phyloP scores from a whole-genome alignment of 1,284 basidiomycete genomes.

The Cutaneotrichosporon sp. region DNA sequence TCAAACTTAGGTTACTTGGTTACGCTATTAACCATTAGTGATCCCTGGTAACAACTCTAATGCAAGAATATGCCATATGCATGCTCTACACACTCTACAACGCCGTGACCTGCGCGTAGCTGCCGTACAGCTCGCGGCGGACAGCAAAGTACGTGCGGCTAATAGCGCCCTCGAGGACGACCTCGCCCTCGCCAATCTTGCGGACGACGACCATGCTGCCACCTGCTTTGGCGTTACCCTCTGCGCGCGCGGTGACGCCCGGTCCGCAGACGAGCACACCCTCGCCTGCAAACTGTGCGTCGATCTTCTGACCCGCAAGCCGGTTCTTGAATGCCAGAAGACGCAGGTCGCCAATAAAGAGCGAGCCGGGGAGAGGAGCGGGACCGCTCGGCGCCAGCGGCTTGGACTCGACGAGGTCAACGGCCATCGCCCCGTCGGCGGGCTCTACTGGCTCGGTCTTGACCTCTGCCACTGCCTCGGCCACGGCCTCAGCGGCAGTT shows the following conservation, averaged over 20 bases:
- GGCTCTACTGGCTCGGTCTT: slow-evolving; percentile 12
- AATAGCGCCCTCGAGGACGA: slow-evolving; percentile 80
- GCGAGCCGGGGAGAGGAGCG: slow-evolving; percentile 73
- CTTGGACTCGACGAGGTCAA: neutral
- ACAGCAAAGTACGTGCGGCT: slow-evolving; percentile 85
- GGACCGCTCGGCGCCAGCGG: slow-evolving; percentile 48
- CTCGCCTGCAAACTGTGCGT: slow-evolving; percentile 87
- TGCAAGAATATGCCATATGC: neutral
- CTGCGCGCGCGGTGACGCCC: slow-evolving; percentile 50
- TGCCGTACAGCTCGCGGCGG: slow-evolving; percentile 75
- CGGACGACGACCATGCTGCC: slow-evolving; percentile 76
- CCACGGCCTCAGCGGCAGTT: neutral
- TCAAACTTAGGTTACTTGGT: too few species aligned
- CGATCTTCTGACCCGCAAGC: slow-evolving; percentile 66
- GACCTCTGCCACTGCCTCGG: slow-evolving; percentile 4
- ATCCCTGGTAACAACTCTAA: too few species aligned
- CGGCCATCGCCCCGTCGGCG: neutral
- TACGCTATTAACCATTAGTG: too few species aligned
- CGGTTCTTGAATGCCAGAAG: slow-evolving; percentile 76
- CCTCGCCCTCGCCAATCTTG: slow-evolving; percentile 73
- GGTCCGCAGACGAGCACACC: slow-evolving; percentile 86
- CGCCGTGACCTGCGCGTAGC: slow-evolving; percentile 73
- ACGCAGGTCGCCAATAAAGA: slow-evolving; percentile 93
- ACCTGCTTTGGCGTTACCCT: slow-evolving; percentile 56
- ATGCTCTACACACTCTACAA: slow-evolving; percentile 6